Evolutionary conservation across 768 basidiomycete species (phyloP).

Genomic region (Hericium rajendrae): DNA sequence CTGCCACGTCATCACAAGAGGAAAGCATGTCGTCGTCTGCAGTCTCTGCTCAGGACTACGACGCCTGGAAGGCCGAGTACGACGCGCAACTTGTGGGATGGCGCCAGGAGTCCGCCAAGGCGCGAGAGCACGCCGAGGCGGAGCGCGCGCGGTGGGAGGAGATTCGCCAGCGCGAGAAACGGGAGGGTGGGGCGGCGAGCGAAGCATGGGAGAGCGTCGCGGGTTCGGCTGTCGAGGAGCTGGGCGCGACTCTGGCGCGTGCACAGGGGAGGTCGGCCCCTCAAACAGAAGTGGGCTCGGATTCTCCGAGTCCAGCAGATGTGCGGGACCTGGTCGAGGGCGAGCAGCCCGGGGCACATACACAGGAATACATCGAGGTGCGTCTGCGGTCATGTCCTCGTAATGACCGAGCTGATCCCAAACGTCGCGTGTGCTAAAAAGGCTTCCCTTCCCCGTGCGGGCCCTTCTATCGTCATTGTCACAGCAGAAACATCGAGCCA

Average conservation of each 20-base stretch:
- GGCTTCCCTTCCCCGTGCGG: neutral
- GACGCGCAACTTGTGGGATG: constrained; percentile 59
- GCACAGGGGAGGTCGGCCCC: constrained; percentile 5
- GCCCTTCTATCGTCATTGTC: neutral
- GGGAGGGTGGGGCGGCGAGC: constrained; percentile 13
- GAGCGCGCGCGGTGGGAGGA: constrained; percentile 66
- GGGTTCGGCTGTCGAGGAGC: constrained; percentile 7
- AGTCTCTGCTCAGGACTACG: constrained; percentile 23
- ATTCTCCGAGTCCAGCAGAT: constrained; percentile 31
- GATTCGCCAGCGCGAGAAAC: constrained; percentile 44
- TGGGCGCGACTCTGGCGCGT: constrained; percentile 6
- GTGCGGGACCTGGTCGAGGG: constrained; percentile 30
- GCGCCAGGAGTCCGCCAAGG: constrained; percentile 64
- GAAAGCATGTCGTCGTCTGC: constrained; percentile 4
- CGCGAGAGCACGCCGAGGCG: constrained; percentile 65
- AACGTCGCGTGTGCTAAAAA: constrained; percentile 6
- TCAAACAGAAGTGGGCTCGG: constrained; percentile 6
- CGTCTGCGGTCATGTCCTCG: constrained; percentile 12
- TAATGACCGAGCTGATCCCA: neutral
- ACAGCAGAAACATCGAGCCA: neutral
- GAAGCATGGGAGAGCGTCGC: constrained; percentile 26
- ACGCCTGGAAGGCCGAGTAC: constrained; percentile 58
- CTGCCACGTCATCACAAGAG: neutral
- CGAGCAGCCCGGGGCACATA: constrained; percentile 20
- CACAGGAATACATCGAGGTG: constrained; percentile 19